Percentiles rank a stretch among this genome's conserved stretches.
These are phyloP conservation scores for Echria macrotheca DNA, from an alignment of 495 filamentous ascomycete species.

Conservation along the genomic window DNA sequence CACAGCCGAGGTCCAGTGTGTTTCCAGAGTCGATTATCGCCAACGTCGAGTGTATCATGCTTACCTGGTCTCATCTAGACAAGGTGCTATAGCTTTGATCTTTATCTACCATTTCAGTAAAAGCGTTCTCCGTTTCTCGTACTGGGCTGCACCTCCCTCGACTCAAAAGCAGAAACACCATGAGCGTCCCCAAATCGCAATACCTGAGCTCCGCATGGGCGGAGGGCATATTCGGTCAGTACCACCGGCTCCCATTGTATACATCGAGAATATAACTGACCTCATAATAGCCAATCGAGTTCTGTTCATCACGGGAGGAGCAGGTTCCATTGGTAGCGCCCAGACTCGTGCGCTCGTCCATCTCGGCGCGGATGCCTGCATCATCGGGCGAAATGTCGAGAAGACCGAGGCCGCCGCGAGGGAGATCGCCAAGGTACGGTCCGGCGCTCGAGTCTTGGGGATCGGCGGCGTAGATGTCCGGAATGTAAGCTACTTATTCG, in stretches of 20 bases:
- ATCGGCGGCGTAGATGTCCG: conserved; percentile 83
- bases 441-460: conserved; percentile 76
- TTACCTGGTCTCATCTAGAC: too few species aligned
- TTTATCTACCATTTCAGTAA: too few species aligned
- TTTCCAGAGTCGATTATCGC: too few species aligned
- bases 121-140: too few species aligned
- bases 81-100: too few species aligned
- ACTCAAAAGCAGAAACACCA: too few species aligned
- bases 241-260: too few species aligned
- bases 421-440: conserved; percentile 72
- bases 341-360: conserved; percentile 88
- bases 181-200: conserved; percentile 64
- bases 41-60: too few species aligned
- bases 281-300: conserved; percentile 83
- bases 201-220: conserved; percentile 80
- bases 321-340: conserved; percentile 87
- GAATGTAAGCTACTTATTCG: conserved; percentile 39
- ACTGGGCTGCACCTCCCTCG: too few species aligned
- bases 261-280: too few species aligned
- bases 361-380: conserved; percentile 89
- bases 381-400: conserved; percentile 83
- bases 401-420: conserved; percentile 77
- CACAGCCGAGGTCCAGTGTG: too few species aligned
- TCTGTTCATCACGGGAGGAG: conserved; percentile 91
- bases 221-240: conserved; percentile 72